phyloP scores from a whole-genome alignment of 495 filamentous ascomycete species.

The Trichoderma asperelloides region DNA sequence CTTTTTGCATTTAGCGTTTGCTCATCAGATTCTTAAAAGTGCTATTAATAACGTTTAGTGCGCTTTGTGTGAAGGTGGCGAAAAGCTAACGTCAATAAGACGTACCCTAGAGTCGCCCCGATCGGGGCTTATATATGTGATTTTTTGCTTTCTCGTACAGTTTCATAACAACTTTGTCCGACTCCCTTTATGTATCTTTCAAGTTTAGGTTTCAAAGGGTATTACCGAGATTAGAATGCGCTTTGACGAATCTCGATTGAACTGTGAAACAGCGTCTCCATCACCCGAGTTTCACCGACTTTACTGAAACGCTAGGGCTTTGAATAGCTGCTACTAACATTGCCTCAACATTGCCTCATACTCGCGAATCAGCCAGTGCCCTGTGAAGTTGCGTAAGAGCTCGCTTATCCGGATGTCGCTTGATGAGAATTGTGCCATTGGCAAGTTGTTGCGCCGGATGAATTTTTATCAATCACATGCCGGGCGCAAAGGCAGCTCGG shows the following conservation, averaged over 20 bases:
- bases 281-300: background rate
- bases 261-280: background rate
- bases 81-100: background rate
- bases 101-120: background rate
- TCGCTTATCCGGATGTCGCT: background rate
- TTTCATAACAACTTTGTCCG: background rate
- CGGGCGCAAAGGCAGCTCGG: background rate
- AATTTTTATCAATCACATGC: background rate
- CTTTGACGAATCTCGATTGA: too few species aligned
- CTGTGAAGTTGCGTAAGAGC: too few species aligned
- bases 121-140: background rate
- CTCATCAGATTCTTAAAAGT: background rate
- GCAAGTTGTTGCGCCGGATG: background rate
- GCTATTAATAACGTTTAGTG: slow-evolving; percentile 2
- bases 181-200: background rate
- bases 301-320: background rate
- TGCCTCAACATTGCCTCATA: background rate
- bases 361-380: too few species aligned
- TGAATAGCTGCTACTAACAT: background rate
- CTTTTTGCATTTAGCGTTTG: background rate
- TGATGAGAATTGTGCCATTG: background rate
- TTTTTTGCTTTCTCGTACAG: background rate
- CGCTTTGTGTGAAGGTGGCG: background rate
- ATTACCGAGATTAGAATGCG: background rate
- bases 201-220: background rate